Evolutionary conservation across 345 rosid genomes (phyloP).

Genomic region (Populus pruinosa): DNA sequence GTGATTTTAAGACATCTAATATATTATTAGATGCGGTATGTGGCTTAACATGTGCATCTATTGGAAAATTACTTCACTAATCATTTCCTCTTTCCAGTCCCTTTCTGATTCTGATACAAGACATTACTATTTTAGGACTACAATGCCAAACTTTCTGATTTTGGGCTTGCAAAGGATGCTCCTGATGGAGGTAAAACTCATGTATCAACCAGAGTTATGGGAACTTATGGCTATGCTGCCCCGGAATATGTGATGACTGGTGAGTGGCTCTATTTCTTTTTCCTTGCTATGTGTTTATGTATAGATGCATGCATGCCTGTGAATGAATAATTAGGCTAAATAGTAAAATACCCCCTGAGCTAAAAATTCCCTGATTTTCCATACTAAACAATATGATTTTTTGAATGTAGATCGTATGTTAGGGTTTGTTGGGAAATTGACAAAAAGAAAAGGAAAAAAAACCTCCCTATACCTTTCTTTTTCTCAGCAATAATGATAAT

Average conservation of each 20-base stretch:
- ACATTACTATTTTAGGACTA: slow-evolving; percentile 24
- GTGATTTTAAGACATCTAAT: slow-evolving; percentile 44
- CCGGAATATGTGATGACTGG: slow-evolving; percentile 47
- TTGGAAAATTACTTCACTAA: neutral
- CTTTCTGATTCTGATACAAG: neutral
- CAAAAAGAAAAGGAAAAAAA: too few species aligned
- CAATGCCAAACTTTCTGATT: slow-evolving; percentile 45
- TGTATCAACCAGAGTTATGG: slow-evolving; percentile 47
- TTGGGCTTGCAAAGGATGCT: slow-evolving; percentile 48
- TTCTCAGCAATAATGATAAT: too few species aligned
- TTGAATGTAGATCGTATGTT: neutral
- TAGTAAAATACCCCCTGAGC: neutral
- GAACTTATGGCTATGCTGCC: slow-evolving; percentile 46
- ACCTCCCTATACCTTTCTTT: too few species aligned
- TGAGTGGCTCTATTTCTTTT: slow-evolving; percentile 5
- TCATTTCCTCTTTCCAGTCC: neutral
- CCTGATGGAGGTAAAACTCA: slow-evolving; percentile 43
- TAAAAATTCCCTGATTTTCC: neutral
- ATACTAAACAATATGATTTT: neutral
- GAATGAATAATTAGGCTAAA: neutral
- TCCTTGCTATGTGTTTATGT: neutral
- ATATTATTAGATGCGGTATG: slow-evolving; percentile 41
- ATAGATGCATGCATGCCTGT: neutral
- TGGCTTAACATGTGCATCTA: neutral
- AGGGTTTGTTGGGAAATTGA: neutral